Evolutionary conservation across 805 yeast genomes (phyloP).

Genomic region (Priceomyces haplophilus): DNA sequence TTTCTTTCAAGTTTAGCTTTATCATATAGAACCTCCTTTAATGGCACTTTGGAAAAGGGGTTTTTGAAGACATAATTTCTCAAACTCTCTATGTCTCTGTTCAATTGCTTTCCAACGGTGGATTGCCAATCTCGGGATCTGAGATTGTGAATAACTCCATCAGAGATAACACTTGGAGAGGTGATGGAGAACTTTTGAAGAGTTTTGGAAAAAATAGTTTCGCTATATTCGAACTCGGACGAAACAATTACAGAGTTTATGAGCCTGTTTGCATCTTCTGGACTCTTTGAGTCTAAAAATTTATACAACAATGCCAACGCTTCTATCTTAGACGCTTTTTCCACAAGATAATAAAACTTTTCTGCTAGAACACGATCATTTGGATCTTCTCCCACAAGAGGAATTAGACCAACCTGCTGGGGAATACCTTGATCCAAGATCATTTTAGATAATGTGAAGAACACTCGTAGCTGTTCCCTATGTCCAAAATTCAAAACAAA

Average conservation of each 20-base stretch:
- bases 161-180: constrained; percentile 56
- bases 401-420: constrained; percentile 81
- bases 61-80: constrained; percentile 24
- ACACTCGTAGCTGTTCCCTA: constrained; percentile 46
- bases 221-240: constrained; percentile 14
- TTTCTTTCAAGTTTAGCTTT: constrained; percentile 46
- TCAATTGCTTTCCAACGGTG: constrained; percentile 49
- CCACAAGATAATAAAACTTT: constrained; percentile 32
- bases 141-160: constrained; percentile 66
- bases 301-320: constrained; percentile 40
- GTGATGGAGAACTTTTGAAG: constrained; percentile 33
- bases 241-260: constrained; percentile 18
- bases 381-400: constrained; percentile 40
- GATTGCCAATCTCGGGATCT: constrained; percentile 52
- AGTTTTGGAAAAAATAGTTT: constrained; percentile 18
- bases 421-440: constrained; percentile 61
- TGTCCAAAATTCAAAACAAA: constrained; percentile 64
- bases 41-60: constrained; percentile 19
- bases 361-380: constrained; percentile 28
- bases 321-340: constrained; percentile 28
- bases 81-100: constrained; percentile 47
- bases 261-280: constrained; percentile 23
- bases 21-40: constrained; percentile 42
- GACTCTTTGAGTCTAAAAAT: constrained; percentile 24
- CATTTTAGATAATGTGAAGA: constrained; percentile 48